Evolutionary conservation across 1,284 basidiomycete species (phyloP), one percentile per base, ranked within the genome.

Genomic region (Apiotrichum gracile): DNA sequence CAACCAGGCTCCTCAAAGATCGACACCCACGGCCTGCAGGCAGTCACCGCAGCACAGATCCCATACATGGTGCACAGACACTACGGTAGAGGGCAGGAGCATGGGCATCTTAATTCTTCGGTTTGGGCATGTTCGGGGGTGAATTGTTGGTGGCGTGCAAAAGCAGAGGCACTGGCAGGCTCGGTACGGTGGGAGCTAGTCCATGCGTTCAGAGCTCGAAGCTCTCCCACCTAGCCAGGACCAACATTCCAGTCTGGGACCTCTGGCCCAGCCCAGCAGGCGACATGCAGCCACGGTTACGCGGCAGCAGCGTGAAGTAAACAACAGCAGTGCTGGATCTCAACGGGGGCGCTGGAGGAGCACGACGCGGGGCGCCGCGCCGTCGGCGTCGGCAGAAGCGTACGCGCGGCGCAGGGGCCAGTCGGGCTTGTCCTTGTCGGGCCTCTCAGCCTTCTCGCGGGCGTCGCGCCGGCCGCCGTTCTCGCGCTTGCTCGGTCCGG

Each of bases 321-420:
- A 38, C 25, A 19, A 27, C 24, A 27, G 45, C 2, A 17, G 13
- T 13, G 7, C 1, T 19, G 22, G 26, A 13, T 4, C 12, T 51
- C 29, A 55, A 5, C 49, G 35, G 10, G 54, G 54, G 1, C 54
- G 54, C 41, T 55, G 54, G 26, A 55, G 46, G 25, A 55, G 45
- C 13, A 55, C 49, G 5, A 54, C 52, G 39, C 48, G 52, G 5
- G 52, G 52, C 12, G 29, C 29, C 31, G 26, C 26, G 41, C 43
- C 31, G 33, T 55, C 54, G 17, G 37, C 50, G 47, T 59, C 57
- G n/a, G 52, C 52, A 29, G 31, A 34, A 4, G 57, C 57, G 24
- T 59, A 59, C 14, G 51, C 54, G 45, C 57, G 57, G 31, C 57
- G 57, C 31, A 35, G 33, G 22, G 43, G 26, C 44, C 22, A 37